These are phyloP conservation scores for Pichia nanzhaoensis DNA, from an alignment of 805 yeast genomes.

Conservation along the genomic window DNA sequence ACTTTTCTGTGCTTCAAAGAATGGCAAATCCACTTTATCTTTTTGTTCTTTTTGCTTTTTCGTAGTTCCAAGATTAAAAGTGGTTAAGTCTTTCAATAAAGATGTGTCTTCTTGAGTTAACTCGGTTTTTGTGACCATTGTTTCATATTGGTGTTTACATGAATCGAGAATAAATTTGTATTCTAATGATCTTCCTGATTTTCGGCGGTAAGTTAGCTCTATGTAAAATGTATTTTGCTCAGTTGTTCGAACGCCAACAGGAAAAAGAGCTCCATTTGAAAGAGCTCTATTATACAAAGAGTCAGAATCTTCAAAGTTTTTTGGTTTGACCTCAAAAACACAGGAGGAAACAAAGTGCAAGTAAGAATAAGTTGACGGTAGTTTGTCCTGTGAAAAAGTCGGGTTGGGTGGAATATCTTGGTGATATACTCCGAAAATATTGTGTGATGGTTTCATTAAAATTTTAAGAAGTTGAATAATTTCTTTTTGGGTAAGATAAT, in stretches of 20 bases:
- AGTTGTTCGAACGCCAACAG: conserved; percentile 5
- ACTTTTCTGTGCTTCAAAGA: conserved; percentile 72
- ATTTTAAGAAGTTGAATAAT: conserved; percentile 33
- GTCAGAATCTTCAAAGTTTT: conserved; percentile 8
- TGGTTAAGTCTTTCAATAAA: conserved; percentile 66
- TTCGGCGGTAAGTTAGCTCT: conserved; percentile 61
- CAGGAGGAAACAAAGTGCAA: conserved; percentile 70
- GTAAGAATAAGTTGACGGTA: conserved; percentile 20
- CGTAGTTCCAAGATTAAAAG: conserved; percentile 77
- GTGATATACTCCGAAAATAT: conserved; percentile 45
- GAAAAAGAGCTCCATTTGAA: conserved; percentile 7
- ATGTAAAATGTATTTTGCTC: conserved; percentile 33
- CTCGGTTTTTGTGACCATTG: conserved; percentile 12
- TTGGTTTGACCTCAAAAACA: conserved; percentile 56
- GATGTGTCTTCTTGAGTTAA: conserved; percentile 31
- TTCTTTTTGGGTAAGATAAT: conserved; percentile 40
- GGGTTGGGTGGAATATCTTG: conserved; percentile 29
- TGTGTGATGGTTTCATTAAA: conserved; percentile 36
- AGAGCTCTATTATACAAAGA: conserved; percentile 2
- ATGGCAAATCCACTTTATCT: conserved; percentile 88
- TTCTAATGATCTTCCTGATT: conserved; percentile 72
- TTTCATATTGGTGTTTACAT: conserved; percentile 34
- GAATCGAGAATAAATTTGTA: conserved; percentile 52
- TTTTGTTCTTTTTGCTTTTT: conserved; percentile 69
- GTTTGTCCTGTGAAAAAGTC: conserved; percentile 7